Evolutionary conservation across 2,329 filamentous ascomycete genomes (phyloP), one percentile per base, ranked within the genome.

Genomic region (Aspergillus pseudoterreus): DNA sequence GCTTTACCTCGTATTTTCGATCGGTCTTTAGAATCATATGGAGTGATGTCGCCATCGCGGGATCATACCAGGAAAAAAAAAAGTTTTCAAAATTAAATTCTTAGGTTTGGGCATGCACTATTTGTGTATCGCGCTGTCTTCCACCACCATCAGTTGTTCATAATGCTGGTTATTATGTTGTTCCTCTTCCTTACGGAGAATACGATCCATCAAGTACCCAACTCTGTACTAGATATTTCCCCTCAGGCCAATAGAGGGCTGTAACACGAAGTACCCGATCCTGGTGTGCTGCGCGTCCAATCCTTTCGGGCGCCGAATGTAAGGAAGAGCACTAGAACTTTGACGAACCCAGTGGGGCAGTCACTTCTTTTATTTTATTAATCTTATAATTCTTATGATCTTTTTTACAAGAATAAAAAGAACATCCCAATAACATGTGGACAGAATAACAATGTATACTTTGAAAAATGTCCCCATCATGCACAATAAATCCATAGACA

Each of bases 311-410:
- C 35, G 42, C 43, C 43, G 43, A 38, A 49, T 43, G 51, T 50
- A 53, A 53, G 51, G 51, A 53, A 53, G 33, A 24, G 21, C 42
- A 39, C 51, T 53, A 53, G 51, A 53, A 53, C 35, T 43, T 53
- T 43, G 47, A 53, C 47, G 27, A 47, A 53, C 49, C 35, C 39
- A 38, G 24, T 39, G 45, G 22, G 35, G 39, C 47, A n/a, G 35
- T 39, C 33, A 43, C 44, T 17, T 35, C 17, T 24, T 8, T 11
- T 17, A 22, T 22, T 22, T 17, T 19, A 19, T 22, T 22, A 22
- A 6, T 22, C 5, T 22, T 6, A 6, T 22, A 22, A 19, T 4
- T 4, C 19, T 39, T 35, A 43, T 41, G 14, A 33, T 19, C 39
- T 27, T 24, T 3, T 11, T 17, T n/a, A 9, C 22, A 15, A 38